Base-by-base conservation (phyloP, 164 flowering plant genomes). In the Chloranthus sessilifolius region DNA sequence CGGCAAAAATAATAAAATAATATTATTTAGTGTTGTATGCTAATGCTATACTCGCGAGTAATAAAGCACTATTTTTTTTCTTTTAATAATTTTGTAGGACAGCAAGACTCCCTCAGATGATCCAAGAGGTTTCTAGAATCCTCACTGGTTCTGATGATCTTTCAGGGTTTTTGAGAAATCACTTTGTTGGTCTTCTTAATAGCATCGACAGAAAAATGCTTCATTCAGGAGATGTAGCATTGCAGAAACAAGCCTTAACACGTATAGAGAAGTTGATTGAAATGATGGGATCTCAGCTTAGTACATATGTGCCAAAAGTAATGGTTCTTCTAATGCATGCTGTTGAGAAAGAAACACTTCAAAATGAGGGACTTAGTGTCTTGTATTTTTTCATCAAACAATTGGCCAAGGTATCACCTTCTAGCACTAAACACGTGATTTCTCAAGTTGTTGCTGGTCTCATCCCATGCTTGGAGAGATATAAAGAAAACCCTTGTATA, bases 241-340 rank as follows among this genome's bases (percentile, higher is more conserved):
- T 90, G 55, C 95, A 82, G 67, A 83, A 74, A 55, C 97, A 89
- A 74, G 96, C 99, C 37, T 59, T 89, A 68, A 64, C 77, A 65
- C 80, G 95, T 26, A 89, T 94, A 51, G 86, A 80, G 62, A 73
- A 87, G 88, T 78, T 94, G 47, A 89, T 85, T 29, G 75, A 67
- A 58, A 67, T 94, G 95, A 94, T 94, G 92, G 97, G 96, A 35
- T 70, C 83, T 60, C 85, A 87, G 31, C 88, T 94, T 53, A 68
- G 70, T 49, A 94, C 95, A 0, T 81, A 86, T 76, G 95, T 89
- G 52, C 99, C 99, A 14, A 94, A 94, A 67, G 61, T 94, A 21
- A 82, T 94, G 95, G 99, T 94, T 48, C 99, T 94, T 73, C 92
- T 94, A 53, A 82, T 85, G 88, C 88, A 89, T 66, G 84, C 92